Conservation (phyloP, 2,329 filamentous ascomycete genomes). For the Cordyceps pruinosa region DNA sequence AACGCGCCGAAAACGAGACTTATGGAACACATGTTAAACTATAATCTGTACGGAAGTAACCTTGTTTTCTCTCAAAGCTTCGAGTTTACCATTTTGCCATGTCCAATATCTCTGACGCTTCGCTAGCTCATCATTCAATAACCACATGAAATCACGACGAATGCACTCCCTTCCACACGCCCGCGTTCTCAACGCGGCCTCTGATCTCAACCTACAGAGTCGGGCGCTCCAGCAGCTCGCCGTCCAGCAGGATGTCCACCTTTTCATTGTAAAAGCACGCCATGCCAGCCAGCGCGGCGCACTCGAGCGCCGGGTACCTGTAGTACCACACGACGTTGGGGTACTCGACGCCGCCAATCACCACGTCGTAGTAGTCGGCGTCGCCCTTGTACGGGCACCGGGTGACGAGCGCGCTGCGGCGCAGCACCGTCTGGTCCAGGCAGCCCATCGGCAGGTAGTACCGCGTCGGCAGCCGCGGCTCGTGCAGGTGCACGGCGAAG, state of each 20-base stretch:
- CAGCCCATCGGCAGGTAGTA: conserved; percentile 52
- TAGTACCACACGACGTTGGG: conserved; percentile 59
- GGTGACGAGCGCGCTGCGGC: conserved; percentile 44
- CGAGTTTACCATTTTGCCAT: too few relatives aligned
- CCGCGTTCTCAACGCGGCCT: neutral
- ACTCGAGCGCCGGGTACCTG: conserved; percentile 48
- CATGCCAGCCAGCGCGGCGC: conserved; percentile 45
- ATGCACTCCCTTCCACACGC: too few relatives aligned
- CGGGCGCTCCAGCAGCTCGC: conserved; percentile 29
- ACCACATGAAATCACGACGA: too few relatives aligned
- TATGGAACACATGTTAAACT: too few relatives aligned
- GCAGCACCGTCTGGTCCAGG: conserved; percentile 39
- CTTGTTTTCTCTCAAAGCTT: too few relatives aligned
- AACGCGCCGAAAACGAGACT: too few relatives aligned
- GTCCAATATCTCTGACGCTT: too few relatives aligned
- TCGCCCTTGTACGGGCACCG: conserved; percentile 62
- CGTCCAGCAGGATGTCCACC: conserved; percentile 55
- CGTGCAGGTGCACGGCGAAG: conserved; percentile 47
- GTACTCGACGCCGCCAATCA: conserved; percentile 35
- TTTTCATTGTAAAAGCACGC: conserved; percentile 64
- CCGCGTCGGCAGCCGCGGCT: conserved; percentile 52
- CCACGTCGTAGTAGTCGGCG: conserved; percentile 54
- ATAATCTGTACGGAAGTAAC: too few relatives aligned
- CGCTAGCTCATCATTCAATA: too few relatives aligned
- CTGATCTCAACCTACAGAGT: conserved; percentile 13